Percentiles rank a stretch among this genome's conserved stretches.
Conservation (phyloP, 768 basidiomycete genomes). For the Kwoniella dendrophila region DNA sequence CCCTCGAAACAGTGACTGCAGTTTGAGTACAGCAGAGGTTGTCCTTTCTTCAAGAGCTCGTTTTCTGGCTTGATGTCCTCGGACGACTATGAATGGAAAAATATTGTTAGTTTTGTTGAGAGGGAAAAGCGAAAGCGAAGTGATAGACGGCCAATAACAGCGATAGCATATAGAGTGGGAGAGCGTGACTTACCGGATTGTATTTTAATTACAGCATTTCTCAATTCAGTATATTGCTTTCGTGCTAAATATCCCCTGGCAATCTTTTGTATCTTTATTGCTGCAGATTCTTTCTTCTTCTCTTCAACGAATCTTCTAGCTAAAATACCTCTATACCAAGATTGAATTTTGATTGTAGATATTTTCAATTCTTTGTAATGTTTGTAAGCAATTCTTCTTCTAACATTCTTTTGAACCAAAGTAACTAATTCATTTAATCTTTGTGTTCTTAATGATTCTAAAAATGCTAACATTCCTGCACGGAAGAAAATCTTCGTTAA, state of each 20-base stretch:
- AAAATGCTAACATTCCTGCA: conserved; percentile 94
- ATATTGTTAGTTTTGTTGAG: too few relatives aligned
- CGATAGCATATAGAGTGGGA: too few relatives aligned
- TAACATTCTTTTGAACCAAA: conserved; percentile 96
- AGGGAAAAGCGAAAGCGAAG: too few relatives aligned
- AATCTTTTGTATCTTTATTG: conserved; percentile 72
- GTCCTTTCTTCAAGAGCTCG: conserved; percentile 60
- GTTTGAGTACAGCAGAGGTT: conserved; percentile 65
- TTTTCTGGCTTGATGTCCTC: conserved; percentile 53
- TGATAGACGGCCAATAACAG: too few relatives aligned
- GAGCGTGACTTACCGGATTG: conserved; percentile 92
- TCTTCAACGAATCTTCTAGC: conserved; percentile 71
- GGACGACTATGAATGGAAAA: conserved; percentile 30
- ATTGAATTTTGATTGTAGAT: conserved; percentile 83
- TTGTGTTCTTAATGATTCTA: conserved; percentile 86
- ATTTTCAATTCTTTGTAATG: conserved; percentile 70
- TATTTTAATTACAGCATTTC: conserved; percentile 67
- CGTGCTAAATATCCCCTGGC: conserved; percentile 74
- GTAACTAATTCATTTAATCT: conserved; percentile 88
- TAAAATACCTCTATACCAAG: conserved; percentile 88
- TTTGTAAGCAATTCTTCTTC: conserved; percentile 78
- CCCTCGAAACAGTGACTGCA: conserved; percentile 87
- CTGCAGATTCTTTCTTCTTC: conserved; percentile 73
- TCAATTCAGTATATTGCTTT: conserved; percentile 67
- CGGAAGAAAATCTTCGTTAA: conserved; percentile 99